Percentiles rank a stretch among this genome's conserved stretches.
These are phyloP conservation scores for Arthromyces matolae DNA, from an alignment of 768 basidiomycete genomes.

Conservation along the genomic window DNA sequence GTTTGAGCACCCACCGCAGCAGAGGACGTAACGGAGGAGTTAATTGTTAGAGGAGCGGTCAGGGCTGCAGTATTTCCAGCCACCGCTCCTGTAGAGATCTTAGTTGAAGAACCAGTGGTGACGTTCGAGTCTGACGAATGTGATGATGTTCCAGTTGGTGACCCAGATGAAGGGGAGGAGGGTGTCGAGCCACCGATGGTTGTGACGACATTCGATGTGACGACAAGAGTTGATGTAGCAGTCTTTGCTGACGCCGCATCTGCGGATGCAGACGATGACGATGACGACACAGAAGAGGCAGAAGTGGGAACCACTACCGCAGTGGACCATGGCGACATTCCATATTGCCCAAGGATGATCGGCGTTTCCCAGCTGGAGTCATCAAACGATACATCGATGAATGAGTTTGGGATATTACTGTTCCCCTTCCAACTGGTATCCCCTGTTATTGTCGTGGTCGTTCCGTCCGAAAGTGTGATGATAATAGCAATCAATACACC, in stretches of 20 bases:
- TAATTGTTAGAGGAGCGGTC: too few species aligned
- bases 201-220: background rate
- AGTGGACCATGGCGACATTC: background rate
- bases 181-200: background rate
- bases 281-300: too few species aligned
- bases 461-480: constrained; percentile 1
- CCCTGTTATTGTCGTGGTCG: background rate
- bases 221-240: background rate
- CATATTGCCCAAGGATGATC: background rate
- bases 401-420: background rate
- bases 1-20: too few species aligned
- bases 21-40: too few species aligned
- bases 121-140: background rate
- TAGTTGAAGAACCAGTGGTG: background rate
- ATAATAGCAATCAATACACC: constrained; percentile 4
- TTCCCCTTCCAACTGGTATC: constrained; percentile 2
- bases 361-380: constrained; percentile 5
- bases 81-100: too few species aligned
- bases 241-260: background rate
- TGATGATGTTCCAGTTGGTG: background rate
- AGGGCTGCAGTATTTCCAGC: background rate
- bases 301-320: background rate
- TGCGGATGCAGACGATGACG: background rate
- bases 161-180: background rate
- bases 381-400: background rate